Conservation (phyloP, 192 early-diverging fungal genomes). For the Entomortierella beljakovae region DNA sequence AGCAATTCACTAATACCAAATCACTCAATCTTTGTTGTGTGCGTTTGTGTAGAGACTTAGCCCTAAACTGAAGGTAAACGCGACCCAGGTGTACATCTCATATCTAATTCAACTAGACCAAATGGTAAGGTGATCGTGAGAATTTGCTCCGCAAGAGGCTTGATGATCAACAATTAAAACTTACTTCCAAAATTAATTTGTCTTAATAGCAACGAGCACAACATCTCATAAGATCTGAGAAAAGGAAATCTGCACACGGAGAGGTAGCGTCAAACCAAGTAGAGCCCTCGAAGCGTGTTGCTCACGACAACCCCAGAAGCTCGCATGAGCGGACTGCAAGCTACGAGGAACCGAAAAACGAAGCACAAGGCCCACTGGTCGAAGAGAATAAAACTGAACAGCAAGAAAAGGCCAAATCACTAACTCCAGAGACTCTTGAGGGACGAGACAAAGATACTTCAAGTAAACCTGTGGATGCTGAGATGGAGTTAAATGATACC, state of each 20-base stretch:
- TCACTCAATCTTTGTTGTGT: not conserved
- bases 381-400: not conserved
- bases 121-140: slow-evolving; percentile 20
- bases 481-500: not conserved
- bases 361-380: not conserved
- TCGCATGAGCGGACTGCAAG: slow-evolving; percentile 8
- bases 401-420: slow-evolving; percentile 1
- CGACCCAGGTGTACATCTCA: slow-evolving; percentile 51
- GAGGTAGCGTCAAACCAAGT: not conserved
- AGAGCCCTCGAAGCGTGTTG: not conserved
- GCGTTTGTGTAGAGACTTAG: slow-evolving; percentile 27
- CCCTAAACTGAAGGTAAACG: slow-evolving; percentile 46
- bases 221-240: slow-evolving; percentile 47
- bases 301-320: slow-evolving; percentile 6
- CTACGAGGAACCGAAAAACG: not conserved
- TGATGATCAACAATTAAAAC: not conserved
- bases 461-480: slow-evolving; percentile 5
- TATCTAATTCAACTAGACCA: slow-evolving; percentile 52
- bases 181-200: not conserved
- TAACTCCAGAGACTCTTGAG: not conserved
- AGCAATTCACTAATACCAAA: no score
- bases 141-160: slow-evolving; percentile 16
- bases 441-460: slow-evolving; percentile 1
- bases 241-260: slow-evolving; percentile 23
- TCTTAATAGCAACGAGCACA: slow-evolving; percentile 47